Conservation (phyloP, 768 basidiomycete species). For the Tricholoma terreum region DNA sequence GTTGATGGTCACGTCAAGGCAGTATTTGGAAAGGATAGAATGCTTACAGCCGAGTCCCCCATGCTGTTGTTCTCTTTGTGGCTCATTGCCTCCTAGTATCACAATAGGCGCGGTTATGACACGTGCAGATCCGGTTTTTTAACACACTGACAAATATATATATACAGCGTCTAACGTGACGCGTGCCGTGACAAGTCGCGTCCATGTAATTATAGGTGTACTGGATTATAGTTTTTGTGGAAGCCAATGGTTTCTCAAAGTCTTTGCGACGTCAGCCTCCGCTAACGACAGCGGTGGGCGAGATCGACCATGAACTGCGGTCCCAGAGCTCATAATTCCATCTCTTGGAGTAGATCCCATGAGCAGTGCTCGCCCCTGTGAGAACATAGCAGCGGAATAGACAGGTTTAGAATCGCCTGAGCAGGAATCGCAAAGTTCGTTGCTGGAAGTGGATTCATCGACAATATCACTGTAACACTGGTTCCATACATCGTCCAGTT, state of each 20-base stretch:
- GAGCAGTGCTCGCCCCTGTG: slow-evolving; percentile 47
- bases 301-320: not conserved
- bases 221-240: slow-evolving; percentile 50
- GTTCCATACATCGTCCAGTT: not conserved
- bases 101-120: too few species aligned
- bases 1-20: too few species aligned
- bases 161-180: not conserved
- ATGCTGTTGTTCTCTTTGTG: slow-evolving; percentile 22
- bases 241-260: slow-evolving; percentile 61
- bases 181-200: not conserved
- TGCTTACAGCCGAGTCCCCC: slow-evolving; percentile 12
- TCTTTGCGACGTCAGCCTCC: slow-evolving; percentile 61
- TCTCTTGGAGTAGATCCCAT: slow-evolving; percentile 30
- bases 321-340: not conserved
- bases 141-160: not conserved
- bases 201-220: too few species aligned
- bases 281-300: slow-evolving; percentile 35
- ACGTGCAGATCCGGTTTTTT: too few species aligned
- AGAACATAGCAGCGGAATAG: not conserved
- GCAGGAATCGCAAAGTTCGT: not conserved
- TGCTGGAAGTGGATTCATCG: not conserved
- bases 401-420: not conserved
- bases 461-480: not conserved
- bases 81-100: slow-evolving; percentile 10
- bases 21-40: not conserved